Percentiles rank a stretch among this genome's conserved stretches.
phyloP scores from a whole-genome alignment of 805 yeast species.

The Priceomyces castillae region DNA sequence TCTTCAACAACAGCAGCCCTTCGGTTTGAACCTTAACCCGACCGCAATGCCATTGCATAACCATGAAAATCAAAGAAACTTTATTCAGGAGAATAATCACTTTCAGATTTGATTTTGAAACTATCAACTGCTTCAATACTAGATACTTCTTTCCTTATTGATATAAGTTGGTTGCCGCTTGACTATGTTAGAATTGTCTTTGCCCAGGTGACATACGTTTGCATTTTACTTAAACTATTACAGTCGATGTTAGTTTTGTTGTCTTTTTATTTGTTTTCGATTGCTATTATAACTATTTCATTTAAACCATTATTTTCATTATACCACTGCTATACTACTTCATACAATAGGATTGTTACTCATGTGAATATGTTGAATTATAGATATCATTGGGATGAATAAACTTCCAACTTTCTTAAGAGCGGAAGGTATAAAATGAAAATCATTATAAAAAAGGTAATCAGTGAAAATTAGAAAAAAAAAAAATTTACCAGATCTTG shows the following conservation, averaged over 20 bases:
- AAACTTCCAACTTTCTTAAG: background rate
- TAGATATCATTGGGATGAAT: background rate
- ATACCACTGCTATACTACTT: background rate
- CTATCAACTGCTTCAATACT: background rate
- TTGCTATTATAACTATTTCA: background rate
- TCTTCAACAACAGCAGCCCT: background rate
- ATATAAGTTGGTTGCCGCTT: background rate
- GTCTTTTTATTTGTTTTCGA: background rate
- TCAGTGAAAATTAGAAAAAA: background rate
- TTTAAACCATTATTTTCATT: background rate
- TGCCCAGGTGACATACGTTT: background rate
- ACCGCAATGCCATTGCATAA: conserved; percentile 1
- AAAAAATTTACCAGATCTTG: background rate
- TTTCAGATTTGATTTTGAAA: background rate
- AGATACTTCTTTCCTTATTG: background rate
- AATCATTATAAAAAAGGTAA: background rate
- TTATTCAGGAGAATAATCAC: background rate
- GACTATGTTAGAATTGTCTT: background rate
- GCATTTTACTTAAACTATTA: background rate
- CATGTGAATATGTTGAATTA: background rate
- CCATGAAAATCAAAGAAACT: conserved; percentile 1
- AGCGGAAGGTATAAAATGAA: background rate
- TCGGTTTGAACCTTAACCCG: background rate
- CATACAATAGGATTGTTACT: background rate
- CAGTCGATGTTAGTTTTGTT: background rate